These are phyloP conservation scores for Dictyostelium brefeldianum DNA, from an alignment of 78 protist genomes.

Conservation along the genomic window DNA sequence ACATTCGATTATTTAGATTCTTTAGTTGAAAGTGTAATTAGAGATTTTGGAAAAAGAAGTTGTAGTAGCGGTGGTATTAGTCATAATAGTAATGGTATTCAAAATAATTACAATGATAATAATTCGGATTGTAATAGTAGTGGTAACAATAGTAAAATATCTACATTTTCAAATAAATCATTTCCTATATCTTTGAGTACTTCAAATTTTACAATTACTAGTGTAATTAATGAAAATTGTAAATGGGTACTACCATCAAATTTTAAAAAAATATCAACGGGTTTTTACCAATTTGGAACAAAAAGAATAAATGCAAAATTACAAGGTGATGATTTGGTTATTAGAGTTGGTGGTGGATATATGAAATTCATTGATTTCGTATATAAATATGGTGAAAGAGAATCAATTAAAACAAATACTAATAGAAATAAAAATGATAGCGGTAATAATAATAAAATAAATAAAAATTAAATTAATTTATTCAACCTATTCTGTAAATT, in stretches of 20 bases:
- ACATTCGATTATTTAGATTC: too few species aligned
- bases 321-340: background rate
- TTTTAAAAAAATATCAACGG: constrained; percentile 3
- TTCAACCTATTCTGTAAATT: too few species aligned
- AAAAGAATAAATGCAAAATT: constrained; percentile 22
- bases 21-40: too few species aligned
- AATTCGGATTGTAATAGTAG: background rate
- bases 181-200: background rate
- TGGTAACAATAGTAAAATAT: background rate
- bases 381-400: constrained; percentile 28
- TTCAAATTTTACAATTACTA: background rate
- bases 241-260: constrained; percentile 42
- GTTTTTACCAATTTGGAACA: constrained; percentile 46
- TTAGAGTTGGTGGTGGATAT: constrained; percentile 66
- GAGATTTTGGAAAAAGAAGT: too few species aligned
- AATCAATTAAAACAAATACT: background rate
- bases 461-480: too few species aligned
- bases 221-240: background rate
- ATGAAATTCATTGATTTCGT: constrained; percentile 14
- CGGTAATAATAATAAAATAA: too few species aligned
- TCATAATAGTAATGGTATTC: background rate
- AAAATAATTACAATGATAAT: background rate
- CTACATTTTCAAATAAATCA: background rate
- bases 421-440: background rate
- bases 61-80: background rate